Evolutionary conservation across 1,284 basidiomycete genomes (phyloP), one percentile per base, ranked within the genome.

Genomic region (Pseudomicrostroma phylloplanum): DNA sequence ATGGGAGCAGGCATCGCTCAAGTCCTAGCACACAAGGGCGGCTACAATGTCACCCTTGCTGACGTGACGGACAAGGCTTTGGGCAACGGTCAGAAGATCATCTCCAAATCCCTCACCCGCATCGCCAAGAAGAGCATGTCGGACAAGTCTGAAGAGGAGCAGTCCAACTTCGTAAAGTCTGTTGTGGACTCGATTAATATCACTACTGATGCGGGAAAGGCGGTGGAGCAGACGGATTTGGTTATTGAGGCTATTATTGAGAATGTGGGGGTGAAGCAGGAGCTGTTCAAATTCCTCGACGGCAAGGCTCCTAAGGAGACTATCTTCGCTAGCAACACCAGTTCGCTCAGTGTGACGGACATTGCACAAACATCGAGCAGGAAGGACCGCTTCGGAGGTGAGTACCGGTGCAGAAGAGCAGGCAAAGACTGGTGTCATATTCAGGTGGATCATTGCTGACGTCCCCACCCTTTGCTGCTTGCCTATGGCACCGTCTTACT

Each of bases 201-300:
- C 2, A 83, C 82, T 6, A 84, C 83, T 9, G 83, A 84, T 65
- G 80, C 83, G 59, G 78, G 67, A 6, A 78, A 81, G 59, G 83
- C 83, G 1, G 83, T 84, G 41, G 67, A 81, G 49, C 64, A 80
- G 6, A 79, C 83, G 2, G 84, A 85, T 71, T 76, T 85, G 55
- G 84, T 85, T 55, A 80, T 85, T 59, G 84, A 85, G 74, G 84
- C 84, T 6, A 85, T 85, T 64, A 83, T 85, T 64, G 84, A 85
- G 71, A 83, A 82, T 66, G 73, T 85, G 59, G 81, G 82, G 67
- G 81, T 83, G 67, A 85, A 85, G 79, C 81, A 83, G 55, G 82
- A 84, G 57, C 77, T 85, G 46, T 85, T 85, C 64, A 79, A 77
- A 13, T 81, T 82, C 68, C 73, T 85, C 30, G 84, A 85, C 71